phyloP scores from a whole-genome alignment of 2,329 filamentous ascomycete genomes.

The Sporothrix pallida region DNA sequence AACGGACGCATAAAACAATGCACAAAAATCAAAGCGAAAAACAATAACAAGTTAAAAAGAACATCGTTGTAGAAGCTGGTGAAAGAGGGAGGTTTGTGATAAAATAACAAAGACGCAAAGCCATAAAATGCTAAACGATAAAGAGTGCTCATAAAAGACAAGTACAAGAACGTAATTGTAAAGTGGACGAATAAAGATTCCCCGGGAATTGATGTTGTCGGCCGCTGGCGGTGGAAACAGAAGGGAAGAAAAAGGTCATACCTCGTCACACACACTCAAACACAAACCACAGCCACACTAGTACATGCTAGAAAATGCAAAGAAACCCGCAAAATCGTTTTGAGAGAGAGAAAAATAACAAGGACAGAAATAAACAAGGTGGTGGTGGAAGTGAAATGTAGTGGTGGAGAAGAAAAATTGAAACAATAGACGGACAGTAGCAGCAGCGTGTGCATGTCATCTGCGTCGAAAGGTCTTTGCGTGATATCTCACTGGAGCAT shows the following conservation, averaged over 20 bases:
- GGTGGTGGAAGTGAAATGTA: background rate
- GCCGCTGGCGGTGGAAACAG: background rate
- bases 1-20: background rate
- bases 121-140: background rate
- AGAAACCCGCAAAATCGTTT: slow-evolving; percentile 16
- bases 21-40: background rate
- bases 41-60: slow-evolving; percentile 9
- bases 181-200: background rate
- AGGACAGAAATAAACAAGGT: slow-evolving; percentile 33
- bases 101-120: slow-evolving; percentile 11
- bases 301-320: slow-evolving; percentile 6
- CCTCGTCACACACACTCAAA: slow-evolving; percentile 15
- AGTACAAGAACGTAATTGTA: slow-evolving; percentile 26
- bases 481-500: slow-evolving; percentile 10
- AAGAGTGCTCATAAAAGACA: slow-evolving; percentile 23
- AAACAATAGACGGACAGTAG: slow-evolving; percentile 27
- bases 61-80: slow-evolving; percentile 25
- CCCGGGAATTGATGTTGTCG: slow-evolving; percentile 24
- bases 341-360: slow-evolving; percentile 34
- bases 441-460: background rate
- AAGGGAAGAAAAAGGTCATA: slow-evolving; percentile 5
- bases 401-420: background rate
- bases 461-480: background rate
- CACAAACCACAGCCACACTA: background rate
- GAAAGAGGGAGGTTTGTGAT: slow-evolving; percentile 27